Evolutionary conservation across 2,329 filamentous ascomycete genomes (phyloP), one percentile per base, ranked within the genome.

Genomic region (Cercospora janseana): DNA sequence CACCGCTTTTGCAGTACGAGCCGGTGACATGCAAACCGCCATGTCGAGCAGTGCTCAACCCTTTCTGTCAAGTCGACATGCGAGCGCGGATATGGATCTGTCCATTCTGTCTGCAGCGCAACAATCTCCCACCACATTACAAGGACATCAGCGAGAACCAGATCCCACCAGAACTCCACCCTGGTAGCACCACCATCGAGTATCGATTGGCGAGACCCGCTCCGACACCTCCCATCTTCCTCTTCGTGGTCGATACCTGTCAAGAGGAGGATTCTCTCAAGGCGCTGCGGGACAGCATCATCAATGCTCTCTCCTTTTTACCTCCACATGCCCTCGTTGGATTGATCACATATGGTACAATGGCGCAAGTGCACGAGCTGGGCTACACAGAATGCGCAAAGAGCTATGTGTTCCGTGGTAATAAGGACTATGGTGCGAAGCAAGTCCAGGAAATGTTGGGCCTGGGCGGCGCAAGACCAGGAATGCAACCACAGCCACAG

Each of bases 401-500:
- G 73, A 96, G 92, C 4, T 98, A 96, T 65, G 93, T 98, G 32
- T 98, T 98, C 79, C 83, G 92, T 49, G 93, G 93, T 29, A 96
- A 85, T 77, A 98, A 97, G 76, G 93, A 98, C 66, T 98, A 98
- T 70, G 80, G 85, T n/a, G 88, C 91, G 46, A 97, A 97, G 75
- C 91, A 97, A 69, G 90, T 98, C n/a, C 92, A 97, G 71, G 93
- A 98, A 67, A 98, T 98, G 93, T 84, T 98, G 43, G 93, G 91
- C 21, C 78, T 96, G 47, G 54, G 59, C 4, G 82, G 83, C 27
- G 70, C 89, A 57, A 83, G 93, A 58, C 89, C 90, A 18, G 83
- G 82, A 47, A 71, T 79, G 66, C 82, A 87, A 71, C 82, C 82
- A 52, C 83, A 84, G 58, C 85, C 87, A 44, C 83, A 84, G 57